phyloP scores from a whole-genome alignment of 1,284 basidiomycete genomes.

The Malassezia sp. region DNA sequence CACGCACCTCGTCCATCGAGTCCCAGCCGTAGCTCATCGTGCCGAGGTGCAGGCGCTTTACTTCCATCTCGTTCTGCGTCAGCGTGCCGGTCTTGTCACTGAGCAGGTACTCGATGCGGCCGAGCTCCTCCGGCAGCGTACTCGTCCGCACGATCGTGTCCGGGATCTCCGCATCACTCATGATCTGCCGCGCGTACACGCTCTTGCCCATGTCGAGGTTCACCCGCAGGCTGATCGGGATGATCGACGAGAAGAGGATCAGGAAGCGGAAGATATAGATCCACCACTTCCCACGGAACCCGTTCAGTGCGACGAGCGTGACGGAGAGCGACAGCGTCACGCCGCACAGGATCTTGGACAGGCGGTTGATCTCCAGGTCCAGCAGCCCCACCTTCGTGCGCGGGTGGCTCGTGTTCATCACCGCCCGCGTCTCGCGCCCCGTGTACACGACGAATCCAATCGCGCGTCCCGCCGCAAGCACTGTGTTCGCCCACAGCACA shows the following conservation, averaged over 20 bases:
- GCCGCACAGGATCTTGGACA: slow-evolving; percentile 91
- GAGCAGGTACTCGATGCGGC: slow-evolving; percentile 85
- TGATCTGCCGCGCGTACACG: slow-evolving; percentile 88
- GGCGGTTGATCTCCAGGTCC: slow-evolving; percentile 85
- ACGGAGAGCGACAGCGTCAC: slow-evolving; percentile 87
- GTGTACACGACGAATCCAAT: slow-evolving; percentile 90
- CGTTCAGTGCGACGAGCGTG: slow-evolving; percentile 84
- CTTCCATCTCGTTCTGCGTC: slow-evolving; percentile 98
- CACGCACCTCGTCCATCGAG: slow-evolving; percentile 92
- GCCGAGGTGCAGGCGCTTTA: slow-evolving; percentile 96
- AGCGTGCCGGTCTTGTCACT: slow-evolving; percentile 97
- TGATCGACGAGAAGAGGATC: slow-evolving; percentile 95
- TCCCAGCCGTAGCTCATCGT: slow-evolving; percentile 94
- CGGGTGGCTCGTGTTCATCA: slow-evolving; percentile 98
- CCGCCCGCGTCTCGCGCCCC: slow-evolving; percentile 83
- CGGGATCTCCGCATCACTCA: slow-evolving; percentile 82
- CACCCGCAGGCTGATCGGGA: slow-evolving; percentile 94
- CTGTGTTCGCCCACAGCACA: slow-evolving; percentile 92
- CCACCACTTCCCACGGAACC: slow-evolving; percentile 90
- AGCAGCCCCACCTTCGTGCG: slow-evolving; percentile 85
- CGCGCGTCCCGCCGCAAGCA: slow-evolving; percentile 84
- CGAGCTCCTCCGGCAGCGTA: slow-evolving; percentile 91
- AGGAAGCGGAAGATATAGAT: slow-evolving; percentile 93
- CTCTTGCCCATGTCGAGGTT: slow-evolving; percentile 99
- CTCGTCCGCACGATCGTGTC: slow-evolving; percentile 90